phyloP scores from a whole-genome alignment of 2,329 filamentous ascomycete species.

The Cytospora schulzeri region DNA sequence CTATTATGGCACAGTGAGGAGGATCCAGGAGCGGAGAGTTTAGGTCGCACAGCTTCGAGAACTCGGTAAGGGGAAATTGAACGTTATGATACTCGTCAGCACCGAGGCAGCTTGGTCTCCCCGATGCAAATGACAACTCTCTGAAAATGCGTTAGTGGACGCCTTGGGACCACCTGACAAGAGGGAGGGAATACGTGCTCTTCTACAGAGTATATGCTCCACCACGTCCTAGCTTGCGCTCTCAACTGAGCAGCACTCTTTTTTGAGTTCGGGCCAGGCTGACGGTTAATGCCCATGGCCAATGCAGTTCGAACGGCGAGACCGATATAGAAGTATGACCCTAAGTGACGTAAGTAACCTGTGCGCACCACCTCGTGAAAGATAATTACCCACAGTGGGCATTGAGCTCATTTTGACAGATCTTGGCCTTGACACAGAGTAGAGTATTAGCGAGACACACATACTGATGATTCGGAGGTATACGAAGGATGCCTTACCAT shows the following conservation, averaged over 20 bases:
- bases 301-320: slow-evolving; percentile 49
- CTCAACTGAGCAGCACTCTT: slow-evolving; percentile 37
- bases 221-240: slow-evolving; percentile 49
- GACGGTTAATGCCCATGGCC: slow-evolving; percentile 50
- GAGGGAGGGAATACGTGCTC: slow-evolving; percentile 38
- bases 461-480: not conserved
- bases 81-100: slow-evolving; percentile 52
- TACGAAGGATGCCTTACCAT: slow-evolving; percentile 37
- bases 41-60: slow-evolving; percentile 15
- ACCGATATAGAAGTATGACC: slow-evolving; percentile 51
- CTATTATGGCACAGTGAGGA: slow-evolving; percentile 34
- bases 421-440: slow-evolving; percentile 41
- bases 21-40: slow-evolving; percentile 30
- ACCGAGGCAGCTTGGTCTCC: slow-evolving; percentile 50
- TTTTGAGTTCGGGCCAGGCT: slow-evolving; percentile 37
- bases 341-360: slow-evolving; percentile 23
- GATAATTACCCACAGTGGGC: slow-evolving; percentile 42
- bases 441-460: not conserved
- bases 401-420: slow-evolving; percentile 53
- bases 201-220: slow-evolving; percentile 48
- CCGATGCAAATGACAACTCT: slow-evolving; percentile 51
- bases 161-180: too few species aligned
- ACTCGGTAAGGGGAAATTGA: slow-evolving; percentile 33
- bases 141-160: slow-evolving; percentile 31
- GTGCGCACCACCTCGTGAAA: too few species aligned